These are phyloP conservation scores for Monilinia fructicola DNA, from an alignment of 2,329 filamentous ascomycete species.

Conservation along the genomic window DNA sequence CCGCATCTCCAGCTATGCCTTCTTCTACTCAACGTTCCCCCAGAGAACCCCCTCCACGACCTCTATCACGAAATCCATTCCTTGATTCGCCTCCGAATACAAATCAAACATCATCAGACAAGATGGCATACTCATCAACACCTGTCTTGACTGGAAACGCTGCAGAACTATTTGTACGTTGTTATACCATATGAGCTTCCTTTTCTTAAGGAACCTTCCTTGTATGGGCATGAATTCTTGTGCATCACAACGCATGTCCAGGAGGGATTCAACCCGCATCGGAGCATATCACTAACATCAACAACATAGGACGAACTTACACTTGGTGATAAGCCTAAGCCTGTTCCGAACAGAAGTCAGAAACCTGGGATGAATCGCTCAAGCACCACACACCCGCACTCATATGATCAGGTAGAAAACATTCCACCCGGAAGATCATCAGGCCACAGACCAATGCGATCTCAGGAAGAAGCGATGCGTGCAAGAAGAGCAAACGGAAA, in stretches of 20 bases:
- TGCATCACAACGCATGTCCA: not conserved
- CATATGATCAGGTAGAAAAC: conserved; percentile 44
- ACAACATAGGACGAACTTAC: conserved; percentile 62
- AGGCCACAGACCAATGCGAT: conserved; percentile 60
- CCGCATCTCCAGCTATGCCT: conserved; percentile 55
- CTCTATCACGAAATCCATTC: conserved; percentile 73
- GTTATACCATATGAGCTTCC: not conserved
- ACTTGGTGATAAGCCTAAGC: conserved; percentile 58
- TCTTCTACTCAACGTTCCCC: conserved; percentile 52
- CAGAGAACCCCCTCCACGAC: conserved; percentile 57
- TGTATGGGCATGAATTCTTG: not conserved
- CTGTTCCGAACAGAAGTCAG: conserved; percentile 43
- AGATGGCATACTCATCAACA: conserved; percentile 50
- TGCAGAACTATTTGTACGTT: conserved; percentile 76
- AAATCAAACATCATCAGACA: conserved; percentile 42
- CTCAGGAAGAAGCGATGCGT: conserved; percentile 64
- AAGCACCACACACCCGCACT: conserved; percentile 47
- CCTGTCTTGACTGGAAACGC: conserved; percentile 51
- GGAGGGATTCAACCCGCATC: not conserved
- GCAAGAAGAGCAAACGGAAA: conserved; percentile 49
- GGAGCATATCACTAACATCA: conserved; percentile 36
- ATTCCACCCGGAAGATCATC: conserved; percentile 44
- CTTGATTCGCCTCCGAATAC: conserved; percentile 53
- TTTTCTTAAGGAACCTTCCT: not conserved
- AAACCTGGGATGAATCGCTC: conserved; percentile 37